phyloP scores from a whole-genome alignment of 2,329 filamentous ascomycete species.

The Cladophialophora yegresii region DNA sequence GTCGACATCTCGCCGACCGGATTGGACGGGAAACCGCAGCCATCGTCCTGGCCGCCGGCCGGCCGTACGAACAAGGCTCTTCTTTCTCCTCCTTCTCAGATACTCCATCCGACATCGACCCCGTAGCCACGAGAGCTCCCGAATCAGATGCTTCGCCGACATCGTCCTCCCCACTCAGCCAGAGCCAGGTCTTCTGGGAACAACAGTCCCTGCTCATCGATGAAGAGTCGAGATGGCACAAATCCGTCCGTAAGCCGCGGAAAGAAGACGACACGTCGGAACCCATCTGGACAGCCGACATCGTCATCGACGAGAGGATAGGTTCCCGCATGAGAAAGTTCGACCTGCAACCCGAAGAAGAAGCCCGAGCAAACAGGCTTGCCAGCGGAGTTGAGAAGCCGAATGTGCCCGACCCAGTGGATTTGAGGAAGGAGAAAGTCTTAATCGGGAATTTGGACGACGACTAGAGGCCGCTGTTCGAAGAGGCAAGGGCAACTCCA shows the following conservation, averaged over 20 bases:
- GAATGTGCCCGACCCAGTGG: slow-evolving; percentile 48
- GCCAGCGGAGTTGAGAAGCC: slow-evolving; percentile 65
- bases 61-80: slow-evolving; percentile 45
- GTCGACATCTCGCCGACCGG: slow-evolving; percentile 76
- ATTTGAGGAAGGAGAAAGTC: slow-evolving; percentile 45
- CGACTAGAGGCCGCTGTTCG: not conserved
- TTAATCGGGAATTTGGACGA: slow-evolving; percentile 43
- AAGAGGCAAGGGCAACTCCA: too few relatives aligned
- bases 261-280: slow-evolving; percentile 58
- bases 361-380: slow-evolving; percentile 65
- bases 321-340: slow-evolving; percentile 78
- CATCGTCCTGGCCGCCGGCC: slow-evolving; percentile 64
- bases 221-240: slow-evolving; percentile 83
- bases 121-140: slow-evolving; percentile 47
- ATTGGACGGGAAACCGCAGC: slow-evolving; percentile 86
- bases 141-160: slow-evolving; percentile 49
- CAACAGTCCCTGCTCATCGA: slow-evolving; percentile 65
- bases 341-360: slow-evolving; percentile 68
- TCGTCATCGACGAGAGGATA: slow-evolving; percentile 76
- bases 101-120: slow-evolving; percentile 23
- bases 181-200: slow-evolving; percentile 54
- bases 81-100: slow-evolving; percentile 27
- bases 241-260: slow-evolving; percentile 65
- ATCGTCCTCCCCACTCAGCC: slow-evolving; percentile 34
- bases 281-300: slow-evolving; percentile 71